Evolutionary conservation across 495 filamentous ascomycete genomes (phyloP), one percentile per base, ranked within the genome.

Genomic region (Terfezia boudieri): DNA sequence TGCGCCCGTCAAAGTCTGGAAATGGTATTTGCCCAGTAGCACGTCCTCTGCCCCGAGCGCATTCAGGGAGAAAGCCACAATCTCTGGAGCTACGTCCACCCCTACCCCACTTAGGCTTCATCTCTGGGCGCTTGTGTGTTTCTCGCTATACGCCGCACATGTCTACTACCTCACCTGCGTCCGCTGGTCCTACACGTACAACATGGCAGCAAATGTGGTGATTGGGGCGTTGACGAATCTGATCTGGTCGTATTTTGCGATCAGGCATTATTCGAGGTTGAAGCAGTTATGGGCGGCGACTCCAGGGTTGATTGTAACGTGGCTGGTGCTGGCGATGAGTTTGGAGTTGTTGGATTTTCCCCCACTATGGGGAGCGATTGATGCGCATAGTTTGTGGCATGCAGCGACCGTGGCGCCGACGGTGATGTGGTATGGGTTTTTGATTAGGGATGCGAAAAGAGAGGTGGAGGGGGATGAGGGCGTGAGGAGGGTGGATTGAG

Each of bases 371-470:
- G 84, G 83, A 12, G 77, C 80, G 61, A 64, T 98, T 41, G 90
- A 98, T 74, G 90, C 90, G 17, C 90, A 98, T 73, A 87, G 84
- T 60, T 67, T 98, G 56, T 98, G 90, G 90, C 90, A 98, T 76
- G 65, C 90, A 56, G 85, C 84, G 38, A 98, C 90, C 2, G 87
- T 98, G 50, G 74, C 76, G 52, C 90, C 90, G 35, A 84, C 87
- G 8, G 72, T 89, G 41, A 78, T 89, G 76, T 96, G 85, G 83
- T 98, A 98, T 66, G 83, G 83, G 90, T 96, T 53, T 41, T 56
- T 54, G n/a, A 36, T 53, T 9, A 41, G 23, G 11, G 59, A 61
- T 20, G 59, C 58, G 9, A 61, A 59, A 23, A 59, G 50, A 22
- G 37, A 60, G 38, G 53, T 53, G 50, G 57, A 46, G 49, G 49